phyloP scores from a whole-genome alignment of 306 rosid species.

The Cucumis cinereus region DNA sequence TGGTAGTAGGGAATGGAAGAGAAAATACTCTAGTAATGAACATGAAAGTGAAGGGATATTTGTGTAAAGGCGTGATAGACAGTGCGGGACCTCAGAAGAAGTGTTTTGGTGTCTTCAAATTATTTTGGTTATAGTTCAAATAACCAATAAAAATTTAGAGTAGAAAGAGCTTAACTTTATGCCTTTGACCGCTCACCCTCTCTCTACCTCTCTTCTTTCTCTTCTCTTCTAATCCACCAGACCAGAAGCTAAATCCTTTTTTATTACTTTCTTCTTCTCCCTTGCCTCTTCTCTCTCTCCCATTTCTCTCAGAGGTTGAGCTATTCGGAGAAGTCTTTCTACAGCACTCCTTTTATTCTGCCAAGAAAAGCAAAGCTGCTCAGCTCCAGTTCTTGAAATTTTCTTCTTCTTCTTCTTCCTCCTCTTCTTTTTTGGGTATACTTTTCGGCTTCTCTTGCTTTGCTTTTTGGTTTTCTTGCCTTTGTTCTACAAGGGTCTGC shows the following conservation, averaged over 20 bases:
- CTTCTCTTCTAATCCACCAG: constrained; percentile 29
- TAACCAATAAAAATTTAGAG: background rate
- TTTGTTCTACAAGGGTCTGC: constrained; percentile 19
- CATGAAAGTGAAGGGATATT: constrained; percentile 1
- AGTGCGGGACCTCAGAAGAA: constrained; percentile 30
- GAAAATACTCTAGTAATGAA: background rate
- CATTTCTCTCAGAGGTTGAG: constrained; percentile 14
- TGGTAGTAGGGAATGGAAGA: background rate
- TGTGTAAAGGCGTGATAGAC: constrained; percentile 29
- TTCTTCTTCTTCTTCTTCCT: background rate
- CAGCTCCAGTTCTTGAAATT: constrained; percentile 9
- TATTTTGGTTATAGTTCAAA: background rate
- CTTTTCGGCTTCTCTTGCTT: constrained; percentile 32
- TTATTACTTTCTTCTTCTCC: constrained; percentile 9
- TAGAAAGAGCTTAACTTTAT: constrained; percentile 12
- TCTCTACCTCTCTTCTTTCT: constrained; percentile 8
- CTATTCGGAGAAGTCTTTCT: constrained; percentile 17
- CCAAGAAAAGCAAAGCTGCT: constrained; percentile 28
- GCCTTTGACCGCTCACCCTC: constrained; percentile 42
- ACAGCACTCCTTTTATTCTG: constrained; percentile 20
- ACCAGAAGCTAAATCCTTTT: constrained; percentile 21
- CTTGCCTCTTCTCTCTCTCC: background rate
- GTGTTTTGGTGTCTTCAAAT: constrained; percentile 28
- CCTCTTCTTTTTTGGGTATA: constrained; percentile 29
- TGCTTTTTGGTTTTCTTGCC: constrained; percentile 23